Conservation (phyloP, 2,329 filamentous ascomycete genomes). For the Colletotrichum chrysophilum region DNA sequence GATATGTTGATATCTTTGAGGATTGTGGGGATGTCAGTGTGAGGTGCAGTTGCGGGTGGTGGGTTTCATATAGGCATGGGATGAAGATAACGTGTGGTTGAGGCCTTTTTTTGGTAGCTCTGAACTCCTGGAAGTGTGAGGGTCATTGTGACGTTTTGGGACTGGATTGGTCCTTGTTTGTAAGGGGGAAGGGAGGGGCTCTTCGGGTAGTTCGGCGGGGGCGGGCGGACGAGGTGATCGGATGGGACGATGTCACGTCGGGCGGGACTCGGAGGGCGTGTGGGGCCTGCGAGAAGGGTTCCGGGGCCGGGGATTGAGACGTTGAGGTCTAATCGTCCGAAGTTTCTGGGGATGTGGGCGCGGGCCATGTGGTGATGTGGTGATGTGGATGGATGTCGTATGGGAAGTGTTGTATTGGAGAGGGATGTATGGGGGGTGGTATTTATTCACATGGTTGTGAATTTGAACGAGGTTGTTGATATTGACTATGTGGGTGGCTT, state of each 20-base stretch:
- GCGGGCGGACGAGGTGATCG: neutral
- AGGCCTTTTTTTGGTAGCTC: neutral
- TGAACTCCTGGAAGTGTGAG: neutral
- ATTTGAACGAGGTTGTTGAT: too few relatives aligned
- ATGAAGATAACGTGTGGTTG: neutral
- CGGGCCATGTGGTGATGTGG: neutral
- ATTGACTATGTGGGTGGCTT: too few relatives aligned
- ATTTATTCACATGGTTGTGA: neutral
- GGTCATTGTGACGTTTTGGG: neutral
- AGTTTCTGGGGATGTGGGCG: neutral
- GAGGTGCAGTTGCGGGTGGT: neutral
- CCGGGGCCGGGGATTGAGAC: neutral
- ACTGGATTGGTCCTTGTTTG: neutral
- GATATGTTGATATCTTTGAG: neutral
- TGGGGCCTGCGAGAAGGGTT: neutral
- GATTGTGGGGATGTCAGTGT: too few relatives aligned
- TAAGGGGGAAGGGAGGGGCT: neutral
- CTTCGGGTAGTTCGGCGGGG: neutral
- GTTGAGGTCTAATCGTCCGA: neutral
- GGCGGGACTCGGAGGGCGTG: neutral
- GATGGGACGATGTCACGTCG: constrained; percentile 11
- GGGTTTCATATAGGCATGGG: neutral
- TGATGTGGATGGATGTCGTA: neutral
- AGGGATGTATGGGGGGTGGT: neutral
- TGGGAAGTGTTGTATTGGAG: neutral